Evolutionary conservation across 306 rosid species (phyloP).

Genomic region (Acacia crassicarpa): DNA sequence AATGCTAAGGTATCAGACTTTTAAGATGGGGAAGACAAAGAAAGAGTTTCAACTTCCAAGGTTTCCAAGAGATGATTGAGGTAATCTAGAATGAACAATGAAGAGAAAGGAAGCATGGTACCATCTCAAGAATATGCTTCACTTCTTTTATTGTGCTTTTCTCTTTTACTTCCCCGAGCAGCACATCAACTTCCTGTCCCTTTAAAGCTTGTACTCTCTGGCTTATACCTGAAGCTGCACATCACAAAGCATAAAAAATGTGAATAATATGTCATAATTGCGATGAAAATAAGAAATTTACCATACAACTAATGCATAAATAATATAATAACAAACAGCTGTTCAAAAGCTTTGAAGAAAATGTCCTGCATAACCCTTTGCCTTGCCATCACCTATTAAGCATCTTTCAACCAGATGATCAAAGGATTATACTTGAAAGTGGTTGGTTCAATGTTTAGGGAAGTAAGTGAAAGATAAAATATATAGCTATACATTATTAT

Average conservation of each 20-base stretch:
- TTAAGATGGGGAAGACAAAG: background rate
- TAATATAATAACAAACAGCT: background rate
- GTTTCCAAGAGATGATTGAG: conserved; percentile 11
- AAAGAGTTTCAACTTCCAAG: conserved; percentile 3
- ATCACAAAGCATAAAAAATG: conserved; percentile 28
- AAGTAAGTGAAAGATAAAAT: background rate
- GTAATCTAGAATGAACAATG: conserved; percentile 25
- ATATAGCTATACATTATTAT: background rate
- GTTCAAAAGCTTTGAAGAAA: background rate
- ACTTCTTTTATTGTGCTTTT: conserved; percentile 72
- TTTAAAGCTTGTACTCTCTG: conserved; percentile 68
- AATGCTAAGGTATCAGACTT: conserved; percentile 4
- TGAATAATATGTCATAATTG: conserved; percentile 11
- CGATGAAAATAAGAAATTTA: conserved; percentile 13
- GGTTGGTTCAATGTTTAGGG: background rate
- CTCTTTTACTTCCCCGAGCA: conserved; percentile 71
- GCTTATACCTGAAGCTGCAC: conserved; percentile 51
- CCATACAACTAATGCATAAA: background rate
- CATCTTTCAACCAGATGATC: conserved; percentile 19
- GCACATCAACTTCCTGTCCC: conserved; percentile 55
- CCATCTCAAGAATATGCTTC: conserved; percentile 87
- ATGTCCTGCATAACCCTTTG: background rate
- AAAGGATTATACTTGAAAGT: background rate
- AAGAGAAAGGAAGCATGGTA: conserved; percentile 24
- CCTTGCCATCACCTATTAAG: conserved; percentile 1